Conservation (phyloP, 2,329 filamentous ascomycete species). For the Diaporthe sp. region DNA sequence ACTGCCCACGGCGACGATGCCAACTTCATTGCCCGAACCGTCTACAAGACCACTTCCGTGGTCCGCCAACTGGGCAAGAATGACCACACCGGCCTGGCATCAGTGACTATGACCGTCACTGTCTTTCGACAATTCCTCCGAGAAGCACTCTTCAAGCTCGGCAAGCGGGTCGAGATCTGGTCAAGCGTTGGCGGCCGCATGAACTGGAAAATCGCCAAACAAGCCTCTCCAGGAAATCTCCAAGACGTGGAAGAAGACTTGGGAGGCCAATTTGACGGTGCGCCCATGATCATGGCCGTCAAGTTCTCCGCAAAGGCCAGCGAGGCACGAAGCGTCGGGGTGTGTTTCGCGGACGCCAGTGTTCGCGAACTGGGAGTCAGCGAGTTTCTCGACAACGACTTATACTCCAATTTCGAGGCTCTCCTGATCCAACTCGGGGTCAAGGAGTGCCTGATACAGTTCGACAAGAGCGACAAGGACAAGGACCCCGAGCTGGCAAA, state of each 20-base stretch:
- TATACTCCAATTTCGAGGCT: slow-evolving; percentile 98
- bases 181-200: slow-evolving; percentile 81
- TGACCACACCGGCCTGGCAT: slow-evolving; percentile 87
- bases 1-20: slow-evolving; percentile 93
- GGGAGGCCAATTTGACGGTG: slow-evolving; percentile 85
- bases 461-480: slow-evolving; percentile 83
- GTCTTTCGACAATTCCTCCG: slow-evolving; percentile 96
- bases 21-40: slow-evolving; percentile 83
- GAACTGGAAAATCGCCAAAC: slow-evolving; percentile 93
- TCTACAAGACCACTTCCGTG: slow-evolving; percentile 98
- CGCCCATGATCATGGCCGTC: slow-evolving; percentile 94
- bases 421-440: slow-evolving; percentile 96
- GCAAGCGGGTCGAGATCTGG: slow-evolving; percentile 94
- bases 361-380: slow-evolving; percentile 95
- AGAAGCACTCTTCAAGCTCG: slow-evolving; percentile 91
- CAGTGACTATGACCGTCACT: slow-evolving; percentile 94
- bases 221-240: slow-evolving; percentile 94
- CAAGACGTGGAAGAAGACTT: slow-evolving; percentile 98
- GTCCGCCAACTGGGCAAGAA: slow-evolving; percentile 89
- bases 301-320: slow-evolving; percentile 91
- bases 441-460: slow-evolving; percentile 90
- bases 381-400: slow-evolving; percentile 98
- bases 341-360: slow-evolving; percentile 97
- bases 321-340: slow-evolving; percentile 88
- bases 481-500: slow-evolving; percentile 92